Evolutionary conservation across 2,329 filamentous ascomycete genomes (phyloP).

Genomic region (Balansia obtecta): DNA sequence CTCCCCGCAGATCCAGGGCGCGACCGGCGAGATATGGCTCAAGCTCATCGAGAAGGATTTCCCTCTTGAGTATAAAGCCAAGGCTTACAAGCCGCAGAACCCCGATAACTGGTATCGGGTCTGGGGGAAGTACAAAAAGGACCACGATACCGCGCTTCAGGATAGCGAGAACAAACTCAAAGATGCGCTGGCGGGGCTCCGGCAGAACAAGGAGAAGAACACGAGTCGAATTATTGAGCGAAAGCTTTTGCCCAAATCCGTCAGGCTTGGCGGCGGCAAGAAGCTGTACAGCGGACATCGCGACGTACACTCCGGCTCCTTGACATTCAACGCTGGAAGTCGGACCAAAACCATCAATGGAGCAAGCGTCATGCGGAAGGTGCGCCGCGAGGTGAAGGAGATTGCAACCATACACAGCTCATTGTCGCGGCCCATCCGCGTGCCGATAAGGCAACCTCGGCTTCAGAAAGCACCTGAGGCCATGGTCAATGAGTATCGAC

Average conservation of each 20-base stretch:
- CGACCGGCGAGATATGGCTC: conserved; percentile 64
- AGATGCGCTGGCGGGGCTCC: conserved; percentile 43
- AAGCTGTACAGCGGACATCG: conserved; percentile 17
- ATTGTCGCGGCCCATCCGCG: conserved; percentile 22
- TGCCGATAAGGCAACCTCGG: conserved; percentile 21
- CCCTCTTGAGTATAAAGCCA: conserved; percentile 45
- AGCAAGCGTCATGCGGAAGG: conserved; percentile 42
- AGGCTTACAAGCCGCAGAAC: conserved; percentile 52
- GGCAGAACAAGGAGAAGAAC: conserved; percentile 44
- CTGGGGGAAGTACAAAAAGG: conserved; percentile 55
- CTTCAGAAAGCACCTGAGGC: conserved; percentile 37
- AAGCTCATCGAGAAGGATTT: conserved; percentile 71
- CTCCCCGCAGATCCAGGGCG: conserved; percentile 62
- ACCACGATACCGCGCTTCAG: conserved; percentile 44
- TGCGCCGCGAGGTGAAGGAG: conserved; percentile 42
- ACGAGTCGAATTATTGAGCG: conserved; percentile 43
- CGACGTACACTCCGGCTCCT: conserved; percentile 18
- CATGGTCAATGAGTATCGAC: conserved; percentile 41
- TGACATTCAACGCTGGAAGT: conserved; percentile 34
- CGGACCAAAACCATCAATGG: conserved; percentile 39
- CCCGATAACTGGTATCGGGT: conserved; percentile 65
- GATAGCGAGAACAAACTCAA: conserved; percentile 48
- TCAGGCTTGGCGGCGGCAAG: conserved; percentile 17
- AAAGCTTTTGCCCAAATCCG: conserved; percentile 31
- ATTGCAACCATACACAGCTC: conserved; percentile 35